Conservation (phyloP, 2,329 filamentous ascomycete genomes). For the Macrophomina pseudophaseolina region DNA sequence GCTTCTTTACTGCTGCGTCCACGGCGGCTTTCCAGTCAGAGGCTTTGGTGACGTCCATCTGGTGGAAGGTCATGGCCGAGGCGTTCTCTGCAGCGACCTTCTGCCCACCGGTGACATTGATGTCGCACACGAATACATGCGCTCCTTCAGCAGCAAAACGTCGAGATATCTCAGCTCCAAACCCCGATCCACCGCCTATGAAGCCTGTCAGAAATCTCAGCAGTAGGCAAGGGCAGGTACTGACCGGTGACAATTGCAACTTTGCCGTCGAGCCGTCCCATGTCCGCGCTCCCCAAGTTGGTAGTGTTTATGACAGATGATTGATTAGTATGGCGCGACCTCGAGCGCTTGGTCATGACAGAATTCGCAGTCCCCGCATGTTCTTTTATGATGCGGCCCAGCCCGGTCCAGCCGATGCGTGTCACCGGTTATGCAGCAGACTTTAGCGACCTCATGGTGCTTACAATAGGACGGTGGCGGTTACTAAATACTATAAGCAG, state of each 20-base stretch:
- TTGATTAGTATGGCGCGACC: not conserved
- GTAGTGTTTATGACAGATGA: not conserved
- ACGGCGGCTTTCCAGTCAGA: conserved; percentile 59
- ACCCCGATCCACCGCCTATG: conserved; percentile 64
- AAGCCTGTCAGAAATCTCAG: conserved; percentile 14
- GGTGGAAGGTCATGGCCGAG: conserved; percentile 39
- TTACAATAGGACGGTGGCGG: not conserved
- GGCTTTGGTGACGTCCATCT: conserved; percentile 60
- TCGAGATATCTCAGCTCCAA: conserved; percentile 65
- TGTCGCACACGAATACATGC: conserved; percentile 66
- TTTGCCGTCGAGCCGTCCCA: conserved; percentile 57
- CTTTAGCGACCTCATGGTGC: conserved; percentile 1
- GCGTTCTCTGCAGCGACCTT: conserved; percentile 53
- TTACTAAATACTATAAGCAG: not conserved
- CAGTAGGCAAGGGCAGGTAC: not conserved
- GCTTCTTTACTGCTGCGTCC: conserved; percentile 56
- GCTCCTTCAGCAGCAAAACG: conserved; percentile 66
- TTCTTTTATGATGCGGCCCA: not conserved
- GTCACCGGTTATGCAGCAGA: not conserved
- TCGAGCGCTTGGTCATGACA: not conserved
- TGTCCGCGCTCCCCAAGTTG: conserved; percentile 25
- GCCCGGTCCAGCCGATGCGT: not conserved
- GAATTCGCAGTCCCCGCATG: not conserved
- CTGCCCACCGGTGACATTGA: conserved; percentile 60
- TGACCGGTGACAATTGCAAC: conserved; percentile 62